Base-by-base conservation (phyloP, 805 yeast species). In the Barnettozyma siamensis region DNA sequence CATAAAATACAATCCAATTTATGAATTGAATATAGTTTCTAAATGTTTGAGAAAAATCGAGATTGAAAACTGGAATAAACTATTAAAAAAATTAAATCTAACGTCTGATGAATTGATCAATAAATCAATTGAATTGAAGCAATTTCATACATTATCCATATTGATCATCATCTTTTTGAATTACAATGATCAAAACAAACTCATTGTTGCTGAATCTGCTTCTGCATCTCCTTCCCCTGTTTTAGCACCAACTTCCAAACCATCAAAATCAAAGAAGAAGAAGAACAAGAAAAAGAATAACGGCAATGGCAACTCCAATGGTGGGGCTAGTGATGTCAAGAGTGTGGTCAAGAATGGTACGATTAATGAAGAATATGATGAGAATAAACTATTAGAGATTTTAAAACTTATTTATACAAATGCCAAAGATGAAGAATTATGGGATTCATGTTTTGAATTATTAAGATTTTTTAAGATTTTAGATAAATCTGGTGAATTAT, bases 41-140 rank as follows among this genome's bases (percentile, higher is more conserved):
- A 72, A 70, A 43, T 73, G 77, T 51, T 60, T 75, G 41, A 53
- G 80, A 35, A 75, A 74, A 45, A 72, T 74, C n/a, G 80, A 75
- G 49, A 63, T 65, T 23, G 60, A 55, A 20, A 65, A 68, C 47
- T 75, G 80, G 79, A 46, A 57, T 13, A 53, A 53, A n/a, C 63
- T 74, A 24, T 68, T 75, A 42, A 48, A 57, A 2, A 51, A 57
- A 2, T 47, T 74, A 27, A 49, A 62, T 7, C 57, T 62, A 12
- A 65, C 72, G 0, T 76, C 78, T 3, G 62, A 64, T 16, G 61
- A 59, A 10, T 62, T 72, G 37, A 65, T 74, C 63, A 58, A 64
- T 35, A 57, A 62, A 34, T 54, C 72, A 16, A 64, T 73, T 31
- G 63, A 62, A 15, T 50, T 62, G 16, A 58, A 62, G 5, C 67